Conservation (phyloP, 169 alveolate genomes). For the Babesia gibsoni region DNA sequence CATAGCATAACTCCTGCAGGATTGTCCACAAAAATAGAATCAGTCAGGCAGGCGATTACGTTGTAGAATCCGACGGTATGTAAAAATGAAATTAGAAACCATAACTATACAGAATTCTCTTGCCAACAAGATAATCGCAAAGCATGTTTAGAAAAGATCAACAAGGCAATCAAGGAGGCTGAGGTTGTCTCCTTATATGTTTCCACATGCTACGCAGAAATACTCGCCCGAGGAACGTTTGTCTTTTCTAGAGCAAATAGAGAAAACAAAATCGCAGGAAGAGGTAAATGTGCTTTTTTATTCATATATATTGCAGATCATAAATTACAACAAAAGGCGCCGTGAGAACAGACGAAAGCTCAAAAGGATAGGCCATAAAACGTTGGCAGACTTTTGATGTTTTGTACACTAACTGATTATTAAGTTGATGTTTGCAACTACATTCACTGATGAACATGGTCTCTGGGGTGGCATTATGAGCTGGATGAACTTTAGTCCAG, state of each 20-base stretch:
- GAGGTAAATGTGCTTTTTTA: conserved; percentile 6
- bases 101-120: conserved; percentile 18
- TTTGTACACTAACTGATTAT: neutral
- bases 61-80: conserved; percentile 60
- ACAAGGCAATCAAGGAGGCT: conserved; percentile 42
- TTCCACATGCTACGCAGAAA: neutral
- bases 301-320: conserved; percentile 9
- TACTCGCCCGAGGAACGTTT: conserved; percentile 23
- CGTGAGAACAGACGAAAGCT: conserved; percentile 45
- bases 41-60: conserved; percentile 55
- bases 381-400: conserved; percentile 37
- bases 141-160: conserved; percentile 42
- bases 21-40: conserved; percentile 31
- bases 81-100: neutral
- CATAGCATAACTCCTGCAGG: neutral
- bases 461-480: no score
- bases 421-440: neutral
- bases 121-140: conserved; percentile 53
- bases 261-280: conserved; percentile 31
- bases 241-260: conserved; percentile 56
- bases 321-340: conserved; percentile 33
- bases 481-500: no score
- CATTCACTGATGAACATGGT: neutral
- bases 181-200: conserved; percentile 9
- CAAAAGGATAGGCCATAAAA: conserved; percentile 55